Evolutionary conservation across 805 yeast species (phyloP), one percentile per base, ranked within the genome.

Genomic region (Saccharomyces eubayanus): DNA sequence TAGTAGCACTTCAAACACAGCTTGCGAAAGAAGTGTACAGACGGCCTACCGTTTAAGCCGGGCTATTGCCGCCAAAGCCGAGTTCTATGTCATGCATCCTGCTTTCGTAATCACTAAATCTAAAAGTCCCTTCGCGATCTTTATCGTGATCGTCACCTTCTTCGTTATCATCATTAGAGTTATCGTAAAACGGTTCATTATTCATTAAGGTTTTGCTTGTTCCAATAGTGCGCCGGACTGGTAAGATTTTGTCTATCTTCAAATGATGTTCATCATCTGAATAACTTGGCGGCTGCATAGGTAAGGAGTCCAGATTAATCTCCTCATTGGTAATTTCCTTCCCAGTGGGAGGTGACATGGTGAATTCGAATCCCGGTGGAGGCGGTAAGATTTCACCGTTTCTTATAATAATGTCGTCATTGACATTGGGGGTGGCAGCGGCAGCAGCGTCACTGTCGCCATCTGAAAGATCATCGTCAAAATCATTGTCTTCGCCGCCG

Each of bases 401-500:
- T 40, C 58, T 62, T 36, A 36, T 36, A 36, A 36, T 36, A 16
- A 36, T 16, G 6, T 36, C 43, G 9, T 36, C 43, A 16, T 16
- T 36, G 11, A 36, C 21, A 36, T 36, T 36, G 6, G 24, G 16
- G 12, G 43, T 16, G 20, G 21, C 43, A 36, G 24, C 43, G 12
- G 43, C 24, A 36, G 6, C 16, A 36, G 16, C 8, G 21, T 36
- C 43, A 9, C 24, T 36, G 28, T 63, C 66, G 2, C 60, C 59
- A 2, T 69, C 67, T 5, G 68, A 64, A 14, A 62, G 58, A 46
- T 66, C 72, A 36, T 66, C 69, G 50, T 68, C 71, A 5, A 62
- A 54, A 12, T 55, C 63, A n/a, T 80, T 84, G 53, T 81, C 85
- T 45, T 77, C 80, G 11, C 77, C 80, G 59, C 70, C 65, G 49